These are phyloP conservation scores for Pseudogymnoascus verrucosus DNA, from an alignment of 2,329 filamentous ascomycete species.

Conservation along the genomic window DNA sequence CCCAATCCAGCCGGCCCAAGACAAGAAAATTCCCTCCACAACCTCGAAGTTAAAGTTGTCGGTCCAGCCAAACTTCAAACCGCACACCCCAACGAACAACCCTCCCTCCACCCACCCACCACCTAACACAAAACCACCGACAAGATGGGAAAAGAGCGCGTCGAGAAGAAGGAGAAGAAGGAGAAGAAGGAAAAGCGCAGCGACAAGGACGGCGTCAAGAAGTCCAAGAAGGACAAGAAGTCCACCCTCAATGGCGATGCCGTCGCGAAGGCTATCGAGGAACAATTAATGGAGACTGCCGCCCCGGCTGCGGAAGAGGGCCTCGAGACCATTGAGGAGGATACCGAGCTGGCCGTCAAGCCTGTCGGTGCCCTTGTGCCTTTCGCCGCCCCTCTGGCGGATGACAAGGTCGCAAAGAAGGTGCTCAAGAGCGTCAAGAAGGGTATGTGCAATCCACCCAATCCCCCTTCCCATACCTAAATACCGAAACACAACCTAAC, in stretches of 20 bases:
- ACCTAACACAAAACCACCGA: slow-evolving; percentile 14
- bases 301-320: slow-evolving; percentile 35
- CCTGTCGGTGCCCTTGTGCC: slow-evolving; percentile 61
- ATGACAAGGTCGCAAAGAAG: slow-evolving; percentile 65
- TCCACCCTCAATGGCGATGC: slow-evolving; percentile 37
- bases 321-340: slow-evolving; percentile 30
- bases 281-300: slow-evolving; percentile 52
- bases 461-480: not conserved
- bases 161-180: slow-evolving; percentile 54
- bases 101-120: slow-evolving; percentile 7
- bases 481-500: slow-evolving; percentile 16
- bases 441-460: slow-evolving; percentile 29
- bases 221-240: slow-evolving; percentile 33
- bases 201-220: slow-evolving; percentile 38
- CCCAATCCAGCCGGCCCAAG: slow-evolving; percentile 11
- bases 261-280: slow-evolving; percentile 54
- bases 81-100: slow-evolving; percentile 6
- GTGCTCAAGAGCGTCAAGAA: slow-evolving; percentile 59
- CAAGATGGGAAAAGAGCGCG: slow-evolving; percentile 32
- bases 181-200: slow-evolving; percentile 64
- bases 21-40: slow-evolving; percentile 12
- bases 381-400: slow-evolving; percentile 72
- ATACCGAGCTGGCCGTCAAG: slow-evolving; percentile 35
- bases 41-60: not conserved
- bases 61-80: not conserved